Conservation (phyloP, 495 filamentous ascomycete genomes). For the Elasticomyces elasticus region DNA sequence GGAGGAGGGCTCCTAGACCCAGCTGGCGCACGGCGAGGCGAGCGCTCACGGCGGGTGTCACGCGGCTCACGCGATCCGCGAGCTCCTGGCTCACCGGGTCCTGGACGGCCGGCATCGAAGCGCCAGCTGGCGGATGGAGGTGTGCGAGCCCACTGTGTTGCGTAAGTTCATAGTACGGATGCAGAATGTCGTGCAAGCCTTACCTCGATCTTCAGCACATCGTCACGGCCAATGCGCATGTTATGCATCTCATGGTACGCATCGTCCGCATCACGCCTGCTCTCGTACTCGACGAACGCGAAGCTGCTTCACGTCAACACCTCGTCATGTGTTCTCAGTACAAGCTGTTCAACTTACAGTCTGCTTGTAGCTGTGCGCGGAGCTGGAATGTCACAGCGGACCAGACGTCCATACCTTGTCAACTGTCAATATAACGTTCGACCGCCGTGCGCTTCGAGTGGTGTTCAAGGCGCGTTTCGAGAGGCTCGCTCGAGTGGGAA, state of each 20-base stretch:
- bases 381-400: constrained; percentile 97
- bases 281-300: constrained; percentile 99
- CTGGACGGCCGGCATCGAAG: constrained; percentile 59
- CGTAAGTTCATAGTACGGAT: constrained; percentile 13
- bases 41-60: constrained; percentile 46
- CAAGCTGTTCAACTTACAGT: constrained; percentile 57
- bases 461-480: constrained; percentile 1
- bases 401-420: constrained; percentile 87
- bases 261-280: constrained; percentile 96
- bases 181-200: constrained; percentile 2
- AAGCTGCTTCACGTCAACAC: constrained; percentile 52
- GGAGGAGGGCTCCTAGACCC: constrained; percentile 52
- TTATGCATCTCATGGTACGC: constrained; percentile 99
- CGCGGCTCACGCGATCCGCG: constrained; percentile 54
- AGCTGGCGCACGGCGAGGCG: constrained; percentile 61
- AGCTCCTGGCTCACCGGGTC: constrained; percentile 11
- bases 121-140: constrained; percentile 97
- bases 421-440: constrained; percentile 17
- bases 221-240: constrained; percentile 93
- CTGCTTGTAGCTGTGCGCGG: constrained; percentile 84
- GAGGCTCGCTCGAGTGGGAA: constrained; percentile 1
- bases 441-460: neutral
- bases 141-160: constrained; percentile 83
- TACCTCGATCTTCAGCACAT: constrained; percentile 96
- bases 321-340: constrained; percentile 17